phyloP scores from a whole-genome alignment of 371 early-diverging fungal genomes.

The Mortierella sp. region DNA sequence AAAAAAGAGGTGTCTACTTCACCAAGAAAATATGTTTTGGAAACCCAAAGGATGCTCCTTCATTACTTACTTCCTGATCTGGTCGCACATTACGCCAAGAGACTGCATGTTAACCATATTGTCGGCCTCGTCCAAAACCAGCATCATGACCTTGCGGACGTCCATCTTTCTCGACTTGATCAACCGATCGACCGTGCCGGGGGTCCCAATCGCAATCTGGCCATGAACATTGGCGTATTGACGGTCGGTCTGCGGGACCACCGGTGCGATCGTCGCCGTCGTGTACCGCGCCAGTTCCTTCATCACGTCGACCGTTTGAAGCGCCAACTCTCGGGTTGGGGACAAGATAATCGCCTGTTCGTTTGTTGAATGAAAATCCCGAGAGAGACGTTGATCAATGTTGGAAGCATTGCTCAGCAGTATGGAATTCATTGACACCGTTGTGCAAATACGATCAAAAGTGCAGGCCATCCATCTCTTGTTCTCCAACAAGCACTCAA shows the following conservation, averaged over 20 bases:
- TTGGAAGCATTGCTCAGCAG: neutral
- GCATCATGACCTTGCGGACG: conserved; percentile 63
- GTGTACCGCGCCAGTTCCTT: conserved; percentile 89
- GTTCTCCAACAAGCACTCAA: neutral
- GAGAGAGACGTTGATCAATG: neutral
- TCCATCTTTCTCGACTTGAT: conserved; percentile 63
- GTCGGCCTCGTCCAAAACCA: conserved; percentile 94
- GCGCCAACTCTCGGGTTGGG: conserved; percentile 96
- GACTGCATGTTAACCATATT: conserved; percentile 90
- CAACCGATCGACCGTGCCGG: conserved; percentile 83
- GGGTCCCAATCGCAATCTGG: conserved; percentile 88
- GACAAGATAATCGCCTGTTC: conserved; percentile 89
- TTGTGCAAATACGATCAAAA: conserved; percentile 65
- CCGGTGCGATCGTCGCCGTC: conserved; percentile 67
- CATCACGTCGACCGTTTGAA: conserved; percentile 95
- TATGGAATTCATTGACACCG: neutral
- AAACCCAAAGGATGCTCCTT: too few relatives aligned
- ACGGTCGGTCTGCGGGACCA: conserved; percentile 76
- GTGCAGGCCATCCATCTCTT: conserved; percentile 39
- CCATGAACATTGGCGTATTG: conserved; percentile 52
- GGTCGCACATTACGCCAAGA: conserved; percentile 77
- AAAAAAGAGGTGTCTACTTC: conserved; percentile 29
- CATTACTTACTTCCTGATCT: conserved; percentile 58
- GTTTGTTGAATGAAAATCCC: neutral
- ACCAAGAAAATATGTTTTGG: too few relatives aligned